Evolutionary conservation across 768 basidiomycete species (phyloP), one percentile per base, ranked within the genome.

Genomic region (Auriscalpium microsporum): DNA sequence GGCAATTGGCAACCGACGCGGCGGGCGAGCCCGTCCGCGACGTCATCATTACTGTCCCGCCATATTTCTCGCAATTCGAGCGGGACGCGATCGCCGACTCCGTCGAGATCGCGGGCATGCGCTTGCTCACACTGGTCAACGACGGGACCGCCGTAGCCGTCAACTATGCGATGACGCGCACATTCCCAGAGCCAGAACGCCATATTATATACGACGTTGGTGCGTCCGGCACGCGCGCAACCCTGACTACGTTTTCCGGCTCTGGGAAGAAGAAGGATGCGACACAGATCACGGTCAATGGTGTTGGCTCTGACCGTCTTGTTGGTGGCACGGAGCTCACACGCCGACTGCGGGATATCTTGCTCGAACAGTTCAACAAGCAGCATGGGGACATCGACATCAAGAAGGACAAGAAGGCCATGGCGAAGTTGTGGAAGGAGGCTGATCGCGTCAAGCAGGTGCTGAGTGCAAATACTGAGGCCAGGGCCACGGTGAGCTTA

Each of bases 81-180:
- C 83, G 94, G 11, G 88, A 94, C 69, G 90, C 95, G 2, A 80
- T 98, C 40, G 82, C 84, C 33, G 95, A 97, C 68, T 93, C 95
- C 14, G 79, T 94, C 37, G 95, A 96, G 65, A 82, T 98, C 46
- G 83, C 94, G 14, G 96, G 94, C 2, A 72, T 99, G 47, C 81
- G 80, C 28, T 84, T 87, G 1, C 73, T 97, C 35, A 85, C 90
- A 0, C 76, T 98, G 56, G 81, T 99, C 52, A 88, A 94, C 62
- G 96, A 99, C 63, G 95, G 95, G 28, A 83, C 90, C 0, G 91
- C 94, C 2, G 87, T 94, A n/a, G 96, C 93, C 13, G 79, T 98
- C 62, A 99, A 99, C 73, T 99, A 90, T 65, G 96, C 96, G 45
- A 96, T 98, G 93, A 93, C 94, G 2, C 82, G 95, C 48, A 77